Evolutionary conservation across 1,284 basidiomycete species (phyloP).

Genomic region (Entoloma clypeatum): DNA sequence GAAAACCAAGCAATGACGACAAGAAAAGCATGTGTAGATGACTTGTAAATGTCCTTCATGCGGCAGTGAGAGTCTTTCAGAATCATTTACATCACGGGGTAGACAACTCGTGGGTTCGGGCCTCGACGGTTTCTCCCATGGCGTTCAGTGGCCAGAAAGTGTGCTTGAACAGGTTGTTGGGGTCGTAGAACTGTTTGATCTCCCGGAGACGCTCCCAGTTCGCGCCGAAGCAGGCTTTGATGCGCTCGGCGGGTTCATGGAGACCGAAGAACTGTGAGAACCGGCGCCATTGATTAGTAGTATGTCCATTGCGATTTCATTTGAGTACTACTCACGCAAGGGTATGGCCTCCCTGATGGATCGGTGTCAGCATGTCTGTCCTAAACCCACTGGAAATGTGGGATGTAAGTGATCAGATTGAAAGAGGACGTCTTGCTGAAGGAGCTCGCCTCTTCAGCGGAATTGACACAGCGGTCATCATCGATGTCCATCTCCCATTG

Average conservation of each 20-base stretch:
- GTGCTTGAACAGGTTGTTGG: conserved; percentile 66
- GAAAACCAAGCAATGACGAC: too few relatives aligned
- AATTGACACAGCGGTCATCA: conserved; percentile 73
- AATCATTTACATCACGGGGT: conserved; percentile 37
- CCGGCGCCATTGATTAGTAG: conserved; percentile 4
- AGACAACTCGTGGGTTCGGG: conserved; percentile 54
- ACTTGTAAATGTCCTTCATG: too few relatives aligned
- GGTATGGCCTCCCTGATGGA: conserved; percentile 77
- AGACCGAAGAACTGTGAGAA: conserved; percentile 69
- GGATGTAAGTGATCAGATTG: conserved; percentile 5
- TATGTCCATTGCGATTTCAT: conserved; percentile 11
- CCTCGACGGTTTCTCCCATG: conserved; percentile 44
- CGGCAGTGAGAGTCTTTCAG: too few relatives aligned
- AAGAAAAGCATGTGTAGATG: too few relatives aligned
- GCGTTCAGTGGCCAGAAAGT: conserved; percentile 72
- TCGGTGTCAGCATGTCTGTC: conserved; percentile 60
- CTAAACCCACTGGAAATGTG: conserved; percentile 65
- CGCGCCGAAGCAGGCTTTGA: conserved; percentile 64
- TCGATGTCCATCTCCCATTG: conserved; percentile 85
- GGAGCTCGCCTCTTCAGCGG: conserved; percentile 70
- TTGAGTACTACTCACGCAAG: conserved; percentile 62
- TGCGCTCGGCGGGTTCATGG: conserved; percentile 57
- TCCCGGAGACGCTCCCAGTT: conserved; percentile 68
- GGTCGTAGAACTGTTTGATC: conserved; percentile 75
- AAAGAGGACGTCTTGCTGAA: conserved; percentile 1